Conservation (phyloP, 768 basidiomycete genomes). For the Xanthoconium stramineum region DNA sequence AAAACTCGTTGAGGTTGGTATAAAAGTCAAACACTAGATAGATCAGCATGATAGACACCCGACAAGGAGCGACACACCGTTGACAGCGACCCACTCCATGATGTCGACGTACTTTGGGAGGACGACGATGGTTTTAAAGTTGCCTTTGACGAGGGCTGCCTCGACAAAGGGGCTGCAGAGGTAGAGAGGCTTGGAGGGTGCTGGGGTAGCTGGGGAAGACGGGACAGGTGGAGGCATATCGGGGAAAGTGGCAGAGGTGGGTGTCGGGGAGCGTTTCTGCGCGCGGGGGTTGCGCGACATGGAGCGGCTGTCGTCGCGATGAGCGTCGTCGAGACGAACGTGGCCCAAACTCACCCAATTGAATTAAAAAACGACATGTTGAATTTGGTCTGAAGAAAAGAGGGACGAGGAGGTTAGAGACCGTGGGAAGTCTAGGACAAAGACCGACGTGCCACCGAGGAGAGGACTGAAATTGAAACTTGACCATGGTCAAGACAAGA, state of each 20-base stretch:
- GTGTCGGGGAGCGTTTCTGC: conserved; percentile 71
- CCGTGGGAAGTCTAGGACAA: not conserved
- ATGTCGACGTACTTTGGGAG: conserved; percentile 93
- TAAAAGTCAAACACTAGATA: conserved; percentile 91
- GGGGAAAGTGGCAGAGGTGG: conserved; percentile 61
- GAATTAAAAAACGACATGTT: conserved; percentile 83
- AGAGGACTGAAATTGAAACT: not conserved
- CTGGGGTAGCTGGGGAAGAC: conserved; percentile 33
- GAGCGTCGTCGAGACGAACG: conserved; percentile 1
- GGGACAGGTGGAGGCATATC: conserved; percentile 43
- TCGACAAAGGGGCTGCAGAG: conserved; percentile 94
- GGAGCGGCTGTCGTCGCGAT: conserved; percentile 51
- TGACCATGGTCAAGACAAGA: conserved; percentile 47
- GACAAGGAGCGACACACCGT: conserved; percentile 56
- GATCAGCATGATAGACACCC: not conserved
- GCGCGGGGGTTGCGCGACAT: conserved; percentile 70
- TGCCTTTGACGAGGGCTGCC: conserved; percentile 93
- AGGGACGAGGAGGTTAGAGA: not conserved
- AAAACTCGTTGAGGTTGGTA: conserved; percentile 95
- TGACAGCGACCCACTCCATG: conserved; percentile 97
- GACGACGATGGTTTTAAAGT: conserved; percentile 97
- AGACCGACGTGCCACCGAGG: not conserved
- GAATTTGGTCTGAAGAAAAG: too few relatives aligned
- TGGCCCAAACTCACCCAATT: conserved; percentile 53
- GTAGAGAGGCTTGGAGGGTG: conserved; percentile 65